These are phyloP conservation scores for Aureobasidium sp. DNA, from an alignment of 2,329 filamentous ascomycete species.

Conservation along the genomic window DNA sequence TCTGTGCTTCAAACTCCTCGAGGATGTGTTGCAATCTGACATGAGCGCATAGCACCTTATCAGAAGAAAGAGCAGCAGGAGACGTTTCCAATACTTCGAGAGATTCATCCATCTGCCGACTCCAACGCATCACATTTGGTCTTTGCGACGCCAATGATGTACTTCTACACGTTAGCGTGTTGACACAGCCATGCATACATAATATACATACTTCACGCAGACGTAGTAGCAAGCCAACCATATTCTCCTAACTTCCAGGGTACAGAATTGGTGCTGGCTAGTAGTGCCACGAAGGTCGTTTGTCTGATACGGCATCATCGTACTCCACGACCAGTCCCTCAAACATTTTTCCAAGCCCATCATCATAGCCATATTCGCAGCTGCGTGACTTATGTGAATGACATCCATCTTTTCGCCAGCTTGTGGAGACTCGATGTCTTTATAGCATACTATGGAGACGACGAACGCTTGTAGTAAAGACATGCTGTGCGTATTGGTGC, in stretches of 20 bases:
- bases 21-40: neutral
- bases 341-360: neutral
- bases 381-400: neutral
- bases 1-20: neutral
- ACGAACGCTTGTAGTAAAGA: neutral
- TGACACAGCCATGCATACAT: neutral
- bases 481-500: neutral
- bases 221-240: neutral
- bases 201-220: neutral
- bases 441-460: neutral
- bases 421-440: neutral
- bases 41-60: neutral
- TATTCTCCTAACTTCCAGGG: neutral
- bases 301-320: neutral
- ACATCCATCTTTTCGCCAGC: neutral
- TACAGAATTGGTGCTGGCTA: neutral
- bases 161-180: neutral
- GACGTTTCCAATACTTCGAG: neutral
- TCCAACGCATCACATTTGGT: neutral
- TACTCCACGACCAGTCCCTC: neutral
- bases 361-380: neutral
- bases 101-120: neutral
- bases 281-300: neutral
- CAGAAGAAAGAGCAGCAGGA: neutral
- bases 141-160: neutral